phyloP scores from a whole-genome alignment of 768 basidiomycete species.

The Albatrellus ellisii region DNA sequence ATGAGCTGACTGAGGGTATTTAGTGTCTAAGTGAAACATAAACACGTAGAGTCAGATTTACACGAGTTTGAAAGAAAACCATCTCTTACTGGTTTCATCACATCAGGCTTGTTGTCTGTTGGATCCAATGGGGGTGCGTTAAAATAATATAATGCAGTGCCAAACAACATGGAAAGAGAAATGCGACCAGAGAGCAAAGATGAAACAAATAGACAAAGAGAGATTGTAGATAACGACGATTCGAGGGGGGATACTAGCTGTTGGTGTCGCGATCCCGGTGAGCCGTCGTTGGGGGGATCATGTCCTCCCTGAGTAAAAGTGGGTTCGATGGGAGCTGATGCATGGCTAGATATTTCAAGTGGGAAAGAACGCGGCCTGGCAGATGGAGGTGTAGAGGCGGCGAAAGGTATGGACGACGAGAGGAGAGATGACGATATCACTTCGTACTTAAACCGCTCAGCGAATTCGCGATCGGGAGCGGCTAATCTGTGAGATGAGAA shows the following conservation, averaged over 20 bases:
- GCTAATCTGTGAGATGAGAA: constrained; percentile 4
- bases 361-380: neutral
- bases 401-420: constrained; percentile 8
- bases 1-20: constrained; percentile 55
- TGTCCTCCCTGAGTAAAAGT: no score
- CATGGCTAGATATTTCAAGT: neutral
- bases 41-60: neutral
- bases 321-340: no score
- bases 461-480: constrained; percentile 8
- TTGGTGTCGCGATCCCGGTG: neutral
- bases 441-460: constrained; percentile 14
- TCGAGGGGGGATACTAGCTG: neutral
- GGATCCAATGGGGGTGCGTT: neutral
- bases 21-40: constrained; percentile 37
- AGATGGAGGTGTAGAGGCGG: constrained; percentile 6
- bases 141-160: constrained; percentile 8
- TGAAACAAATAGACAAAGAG: neutral
- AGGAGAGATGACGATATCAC: constrained; percentile 14
- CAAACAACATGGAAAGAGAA: constrained; percentile 6
- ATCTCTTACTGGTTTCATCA: constrained; percentile 7
- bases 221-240: neutral
- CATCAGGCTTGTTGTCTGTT: constrained; percentile 1
- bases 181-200: constrained; percentile 7
- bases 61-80: neutral
- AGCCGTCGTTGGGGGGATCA: neutral